phyloP scores from a whole-genome alignment of 805 yeast genomes.

The Metschnikowia picachoensis region DNA sequence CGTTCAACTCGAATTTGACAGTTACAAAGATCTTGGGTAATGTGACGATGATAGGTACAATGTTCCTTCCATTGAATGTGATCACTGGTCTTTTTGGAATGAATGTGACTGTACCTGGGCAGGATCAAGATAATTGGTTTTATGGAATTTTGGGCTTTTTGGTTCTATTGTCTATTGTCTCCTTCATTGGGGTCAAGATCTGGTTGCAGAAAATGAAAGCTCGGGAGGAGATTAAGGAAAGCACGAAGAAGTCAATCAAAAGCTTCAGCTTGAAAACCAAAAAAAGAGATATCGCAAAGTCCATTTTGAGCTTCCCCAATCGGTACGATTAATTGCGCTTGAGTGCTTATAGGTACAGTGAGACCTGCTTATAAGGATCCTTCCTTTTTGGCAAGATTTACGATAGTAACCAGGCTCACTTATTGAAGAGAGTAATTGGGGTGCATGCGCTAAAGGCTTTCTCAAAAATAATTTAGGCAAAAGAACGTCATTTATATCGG shows the following conservation, averaged over 20 bases:
- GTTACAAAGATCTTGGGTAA: conserved; percentile 85
- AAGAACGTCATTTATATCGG: too few relatives aligned
- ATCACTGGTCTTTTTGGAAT: conserved; percentile 93
- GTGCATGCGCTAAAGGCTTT: too few relatives aligned
- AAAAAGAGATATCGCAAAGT: conserved; percentile 33
- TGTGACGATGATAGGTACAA: conserved; percentile 86
- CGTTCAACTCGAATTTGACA: conserved; percentile 78
- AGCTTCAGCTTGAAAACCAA: conserved; percentile 23
- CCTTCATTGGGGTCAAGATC: conserved; percentile 22
- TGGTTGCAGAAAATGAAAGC: conserved; percentile 20
- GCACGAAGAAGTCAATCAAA: conserved; percentile 20
- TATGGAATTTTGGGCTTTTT: conserved; percentile 55
- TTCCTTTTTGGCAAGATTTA: too few relatives aligned
- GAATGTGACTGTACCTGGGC: conserved; percentile 88
- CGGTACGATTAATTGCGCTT: neutral
- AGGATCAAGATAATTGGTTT: conserved; percentile 32
- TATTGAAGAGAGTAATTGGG: too few relatives aligned
- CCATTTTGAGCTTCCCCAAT: conserved; percentile 37
- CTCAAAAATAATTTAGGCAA: too few relatives aligned
- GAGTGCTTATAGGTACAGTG: too few relatives aligned
- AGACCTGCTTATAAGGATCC: too few relatives aligned
- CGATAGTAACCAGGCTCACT: too few relatives aligned
- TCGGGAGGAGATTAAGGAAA: conserved; percentile 7
- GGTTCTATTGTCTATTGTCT: conserved; percentile 22
- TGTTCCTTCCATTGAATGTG: conserved; percentile 84